Evolutionary conservation across 2,329 filamentous ascomycete species (phyloP), one percentile per base, ranked within the genome.

Genomic region (Neofusicoccum kwambonambiense): DNA sequence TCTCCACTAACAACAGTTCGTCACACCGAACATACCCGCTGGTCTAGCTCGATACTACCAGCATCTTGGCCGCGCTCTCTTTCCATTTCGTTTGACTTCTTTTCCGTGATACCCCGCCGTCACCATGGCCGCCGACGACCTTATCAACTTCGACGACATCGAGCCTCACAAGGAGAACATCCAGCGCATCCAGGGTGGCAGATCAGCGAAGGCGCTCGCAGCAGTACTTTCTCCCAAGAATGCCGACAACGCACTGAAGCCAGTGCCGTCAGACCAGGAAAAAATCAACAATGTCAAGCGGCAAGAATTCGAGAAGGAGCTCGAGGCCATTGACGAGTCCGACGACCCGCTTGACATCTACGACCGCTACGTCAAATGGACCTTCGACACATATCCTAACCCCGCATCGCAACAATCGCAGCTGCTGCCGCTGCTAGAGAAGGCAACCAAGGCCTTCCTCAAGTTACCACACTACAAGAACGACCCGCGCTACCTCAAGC

Each of bases 121-220:
- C 19, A 66, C 71, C 68, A 81, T 81, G 79, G 77, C 71, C 54
- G 69, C 79, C 64, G 77, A 80, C 65, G 81, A 83, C 70, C 74
- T 83, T 27, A 81, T 83, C 71, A 79, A 82, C 80, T 98, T 99
- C 81, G 91, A 96, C 72, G 86, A 97, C 68, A 97, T 99, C 79
- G 95, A 99, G 80, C 87, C 87, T 52, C 93, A 97, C 72, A 99
- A 99, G 80, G 95, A 99, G 81, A 99, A 99, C 79, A 97, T 99
- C 64, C 93, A 97, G 78, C 89, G 93, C 22, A 85, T 99, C 12
- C 93, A 94, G 15, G 90, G 92, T 68, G 95, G 89, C 39, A 84
- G 95, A 69, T 98, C 94, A 45, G 95, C 94, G 51, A 91, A 89
- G 80, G 93, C 95, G 62, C 89, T 99, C 60, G 93, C 89, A 35